Percentiles rank a stretch among this genome's conserved stretches.
phyloP scores from a whole-genome alignment of 1,284 basidiomycete species.

The Malassezia slooffiae region DNA sequence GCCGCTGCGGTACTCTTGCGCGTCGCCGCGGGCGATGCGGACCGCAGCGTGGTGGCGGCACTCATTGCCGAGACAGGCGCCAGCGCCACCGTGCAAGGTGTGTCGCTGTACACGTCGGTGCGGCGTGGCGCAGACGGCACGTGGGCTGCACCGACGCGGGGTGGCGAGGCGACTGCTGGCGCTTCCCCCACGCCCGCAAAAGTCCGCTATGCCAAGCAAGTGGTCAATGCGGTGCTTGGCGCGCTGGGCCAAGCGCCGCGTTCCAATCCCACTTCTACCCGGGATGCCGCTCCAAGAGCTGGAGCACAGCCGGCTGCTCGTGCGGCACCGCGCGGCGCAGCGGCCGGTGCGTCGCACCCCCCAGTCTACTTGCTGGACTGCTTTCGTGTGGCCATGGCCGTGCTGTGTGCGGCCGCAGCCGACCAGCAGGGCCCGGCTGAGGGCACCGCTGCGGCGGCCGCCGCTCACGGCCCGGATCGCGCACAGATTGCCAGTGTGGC shows the following conservation, averaged over 20 bases:
- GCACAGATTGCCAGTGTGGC: no score
- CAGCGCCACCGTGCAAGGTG: neutral
- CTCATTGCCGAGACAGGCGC: constrained; percentile 2
- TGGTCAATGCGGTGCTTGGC: constrained; percentile 20
- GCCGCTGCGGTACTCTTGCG: constrained; percentile 1
- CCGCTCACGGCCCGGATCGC: no score
- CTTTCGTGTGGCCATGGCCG: constrained; percentile 10
- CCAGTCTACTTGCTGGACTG: neutral
- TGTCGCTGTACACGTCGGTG: constrained; percentile 14
- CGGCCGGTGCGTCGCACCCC: neutral
- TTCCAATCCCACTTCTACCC: no score
- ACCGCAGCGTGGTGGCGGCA: constrained; percentile 8
- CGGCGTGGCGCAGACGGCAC: neutral
- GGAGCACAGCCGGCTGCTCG: no score
- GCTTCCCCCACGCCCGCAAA: no score
- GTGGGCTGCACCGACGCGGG: neutral
- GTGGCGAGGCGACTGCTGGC: neutral
- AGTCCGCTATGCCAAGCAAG: constrained; percentile 26
- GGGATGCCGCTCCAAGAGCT: no score
- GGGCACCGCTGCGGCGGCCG: no score
- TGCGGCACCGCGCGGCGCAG: no score
- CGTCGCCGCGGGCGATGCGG: neutral
- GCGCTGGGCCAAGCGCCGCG: constrained; percentile 1
- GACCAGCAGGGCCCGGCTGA: neutral
- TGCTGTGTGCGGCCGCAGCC: no score